Evolutionary conservation across 2,329 filamentous ascomycete genomes (phyloP).

Genomic region (Pseudocercospora fuligena): DNA sequence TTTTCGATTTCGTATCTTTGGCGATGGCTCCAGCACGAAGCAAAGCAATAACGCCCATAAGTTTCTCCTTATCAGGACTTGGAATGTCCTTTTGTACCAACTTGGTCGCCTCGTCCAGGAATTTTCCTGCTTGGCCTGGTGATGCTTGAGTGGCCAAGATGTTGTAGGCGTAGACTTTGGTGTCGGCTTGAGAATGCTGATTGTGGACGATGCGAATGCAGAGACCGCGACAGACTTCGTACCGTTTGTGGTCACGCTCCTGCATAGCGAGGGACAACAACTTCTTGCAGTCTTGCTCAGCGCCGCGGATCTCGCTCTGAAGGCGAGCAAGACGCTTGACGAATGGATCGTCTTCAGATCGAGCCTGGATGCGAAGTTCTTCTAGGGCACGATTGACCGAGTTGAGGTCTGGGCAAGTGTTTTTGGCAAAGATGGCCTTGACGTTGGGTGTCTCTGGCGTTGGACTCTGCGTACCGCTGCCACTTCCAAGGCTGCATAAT

Average conservation of each 20-base stretch:
- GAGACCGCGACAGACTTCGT: conserved; percentile 30
- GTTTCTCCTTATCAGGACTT: conserved; percentile 23
- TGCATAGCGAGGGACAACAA: conserved; percentile 32
- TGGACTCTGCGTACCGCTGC: conserved; percentile 14
- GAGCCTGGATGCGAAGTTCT: conserved; percentile 18
- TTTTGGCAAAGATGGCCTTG: conserved; percentile 26
- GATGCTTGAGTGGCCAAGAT: conserved; percentile 30
- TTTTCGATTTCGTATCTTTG: neutral
- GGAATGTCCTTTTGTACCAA: conserved; percentile 23
- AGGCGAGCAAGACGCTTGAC: conserved; percentile 20
- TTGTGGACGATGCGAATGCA: conserved; percentile 31
- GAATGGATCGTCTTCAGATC: conserved; percentile 12
- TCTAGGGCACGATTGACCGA: conserved; percentile 28
- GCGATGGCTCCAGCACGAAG: conserved; percentile 19
- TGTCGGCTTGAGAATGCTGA: conserved; percentile 27
- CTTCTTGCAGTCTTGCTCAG: conserved; percentile 23
- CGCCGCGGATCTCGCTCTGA: conserved; percentile 23
- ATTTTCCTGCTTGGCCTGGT: conserved; percentile 27
- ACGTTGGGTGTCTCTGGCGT: conserved; percentile 25
- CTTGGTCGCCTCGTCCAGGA: conserved; percentile 25
- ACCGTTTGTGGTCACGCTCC: conserved; percentile 23
- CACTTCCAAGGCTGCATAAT: conserved; percentile 10
- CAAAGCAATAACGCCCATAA: conserved; percentile 28
- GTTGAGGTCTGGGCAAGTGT: conserved; percentile 26
- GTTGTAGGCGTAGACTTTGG: conserved; percentile 33